Conservation (phyloP, 225 moss, liverwort and hornwort species). For the Marchantia paleacea region DNA sequence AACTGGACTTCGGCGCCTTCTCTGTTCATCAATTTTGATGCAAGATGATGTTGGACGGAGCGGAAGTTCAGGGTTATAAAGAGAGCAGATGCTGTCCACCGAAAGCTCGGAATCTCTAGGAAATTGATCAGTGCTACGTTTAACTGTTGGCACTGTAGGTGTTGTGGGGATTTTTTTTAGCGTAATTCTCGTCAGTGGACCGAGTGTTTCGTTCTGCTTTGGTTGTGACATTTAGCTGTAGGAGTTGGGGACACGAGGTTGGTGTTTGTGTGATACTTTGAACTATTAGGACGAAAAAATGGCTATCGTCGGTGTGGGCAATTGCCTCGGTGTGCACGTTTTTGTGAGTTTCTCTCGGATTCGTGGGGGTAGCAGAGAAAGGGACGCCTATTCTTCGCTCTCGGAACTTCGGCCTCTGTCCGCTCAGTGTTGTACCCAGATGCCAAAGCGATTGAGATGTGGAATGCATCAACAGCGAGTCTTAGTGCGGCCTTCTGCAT, state of each 20-base stretch:
- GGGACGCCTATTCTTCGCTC: not conserved
- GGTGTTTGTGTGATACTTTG: not conserved
- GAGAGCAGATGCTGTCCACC: not conserved
- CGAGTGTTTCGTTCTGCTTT: not conserved
- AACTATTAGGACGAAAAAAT: not conserved
- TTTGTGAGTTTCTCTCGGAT: slow-evolving; percentile 9
- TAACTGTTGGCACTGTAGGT: not conserved
- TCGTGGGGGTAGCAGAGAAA: slow-evolving; percentile 1
- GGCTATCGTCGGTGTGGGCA: slow-evolving; percentile 11
- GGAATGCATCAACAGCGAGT: not conserved
- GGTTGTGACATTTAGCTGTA: not conserved
- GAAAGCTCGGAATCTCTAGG: not conserved
- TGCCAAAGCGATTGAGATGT: slow-evolving; percentile 11
- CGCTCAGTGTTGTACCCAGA: not conserved
- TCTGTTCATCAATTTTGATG: not conserved
- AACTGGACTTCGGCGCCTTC: not conserved
- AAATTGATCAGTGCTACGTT: not conserved
- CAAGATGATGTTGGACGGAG: not conserved
- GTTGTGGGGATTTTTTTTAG: not conserved
- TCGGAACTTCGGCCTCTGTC: not conserved
- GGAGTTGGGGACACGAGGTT: not conserved
- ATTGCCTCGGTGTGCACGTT: slow-evolving; percentile 13
- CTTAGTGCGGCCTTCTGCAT: not conserved
- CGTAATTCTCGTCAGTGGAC: not conserved
- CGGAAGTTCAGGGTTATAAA: not conserved